A percentile compares a stretch with the other conserved stretches of the same genome.
Evolutionary conservation across 176 grass and related monocot species (phyloP).

Genomic region (Themeda triandra): DNA sequence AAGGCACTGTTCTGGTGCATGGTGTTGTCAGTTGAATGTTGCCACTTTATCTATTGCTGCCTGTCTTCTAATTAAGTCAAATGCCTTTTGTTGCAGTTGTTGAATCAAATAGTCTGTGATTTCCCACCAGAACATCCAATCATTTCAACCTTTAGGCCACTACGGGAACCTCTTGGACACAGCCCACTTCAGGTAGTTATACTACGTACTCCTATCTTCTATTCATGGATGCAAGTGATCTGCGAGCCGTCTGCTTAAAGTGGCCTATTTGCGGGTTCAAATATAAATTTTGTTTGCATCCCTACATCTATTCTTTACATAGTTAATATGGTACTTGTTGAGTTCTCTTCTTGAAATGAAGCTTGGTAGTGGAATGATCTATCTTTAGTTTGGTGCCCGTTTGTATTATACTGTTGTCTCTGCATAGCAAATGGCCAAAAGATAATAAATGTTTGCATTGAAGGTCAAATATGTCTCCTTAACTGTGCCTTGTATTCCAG

Average conservation of each 20-base stretch:
- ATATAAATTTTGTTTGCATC: not conserved
- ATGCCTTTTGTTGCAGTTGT: constrained; percentile 54
- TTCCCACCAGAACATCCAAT: constrained; percentile 77
- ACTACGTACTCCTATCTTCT: constrained; percentile 1
- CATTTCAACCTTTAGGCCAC: constrained; percentile 78
- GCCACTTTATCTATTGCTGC: not conserved
- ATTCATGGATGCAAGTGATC: not conserved
- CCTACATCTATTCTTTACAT: not conserved
- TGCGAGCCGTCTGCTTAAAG: not conserved
- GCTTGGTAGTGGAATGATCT: not conserved
- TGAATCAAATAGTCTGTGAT: constrained; percentile 98
- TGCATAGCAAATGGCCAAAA: not conserved
- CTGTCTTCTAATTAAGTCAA: constrained; percentile 13
- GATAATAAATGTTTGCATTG: not conserved
- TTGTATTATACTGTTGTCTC: not conserved
- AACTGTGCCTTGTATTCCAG: not conserved
- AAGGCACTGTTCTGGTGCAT: not conserved
- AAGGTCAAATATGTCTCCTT: not conserved
- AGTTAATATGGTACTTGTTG: not conserved
- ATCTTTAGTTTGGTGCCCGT: not conserved
- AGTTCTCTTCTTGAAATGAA: not conserved
- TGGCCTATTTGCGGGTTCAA: not conserved
- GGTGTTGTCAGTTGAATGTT: not conserved
- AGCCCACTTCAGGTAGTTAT: constrained; percentile 86
- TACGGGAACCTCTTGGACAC: constrained; percentile 87